Conservation (phyloP, 441 rosid genomes). For the Erodium trifolium region DNA sequence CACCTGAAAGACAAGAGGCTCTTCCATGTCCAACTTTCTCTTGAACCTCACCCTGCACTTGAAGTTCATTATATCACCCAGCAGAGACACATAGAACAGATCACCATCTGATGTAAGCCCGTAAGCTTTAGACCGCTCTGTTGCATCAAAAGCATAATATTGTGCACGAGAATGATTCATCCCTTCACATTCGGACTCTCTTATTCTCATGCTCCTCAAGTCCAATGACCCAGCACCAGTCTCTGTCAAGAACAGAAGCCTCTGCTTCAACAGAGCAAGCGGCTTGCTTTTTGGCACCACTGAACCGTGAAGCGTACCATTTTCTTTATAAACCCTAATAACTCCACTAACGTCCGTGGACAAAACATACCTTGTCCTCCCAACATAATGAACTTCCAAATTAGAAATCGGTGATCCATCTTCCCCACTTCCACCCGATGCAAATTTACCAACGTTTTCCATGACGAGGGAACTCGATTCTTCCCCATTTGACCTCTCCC, state of each 20-base stretch:
- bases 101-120: conserved; percentile 82
- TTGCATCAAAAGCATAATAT: conserved; percentile 65
- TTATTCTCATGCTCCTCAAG: conserved; percentile 74
- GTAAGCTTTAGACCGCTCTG: conserved; percentile 86
- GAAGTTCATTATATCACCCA: conserved; percentile 83
- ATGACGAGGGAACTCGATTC: conserved; percentile 49
- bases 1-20: conserved; percentile 62
- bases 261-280: conserved; percentile 81
- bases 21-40: conserved; percentile 59
- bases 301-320: conserved; percentile 63
- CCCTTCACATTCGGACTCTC: conserved; percentile 88
- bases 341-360: conserved; percentile 56
- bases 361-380: conserved; percentile 66
- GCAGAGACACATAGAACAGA: conserved; percentile 62
- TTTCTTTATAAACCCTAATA: conserved; percentile 61
- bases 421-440: conserved; percentile 28
- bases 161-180: conserved; percentile 58
- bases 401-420: conserved; percentile 44
- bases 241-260: conserved; percentile 81
- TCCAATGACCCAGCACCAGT: conserved; percentile 90
- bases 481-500: conserved; percentile 55
- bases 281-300: conserved; percentile 58
- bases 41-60: conserved; percentile 87
- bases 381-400: conserved; percentile 84
- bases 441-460: conserved; percentile 48